Evolutionary conservation across 1,139 yeast species (phyloP).

Genomic region (Blastobotrys aristatus): DNA sequence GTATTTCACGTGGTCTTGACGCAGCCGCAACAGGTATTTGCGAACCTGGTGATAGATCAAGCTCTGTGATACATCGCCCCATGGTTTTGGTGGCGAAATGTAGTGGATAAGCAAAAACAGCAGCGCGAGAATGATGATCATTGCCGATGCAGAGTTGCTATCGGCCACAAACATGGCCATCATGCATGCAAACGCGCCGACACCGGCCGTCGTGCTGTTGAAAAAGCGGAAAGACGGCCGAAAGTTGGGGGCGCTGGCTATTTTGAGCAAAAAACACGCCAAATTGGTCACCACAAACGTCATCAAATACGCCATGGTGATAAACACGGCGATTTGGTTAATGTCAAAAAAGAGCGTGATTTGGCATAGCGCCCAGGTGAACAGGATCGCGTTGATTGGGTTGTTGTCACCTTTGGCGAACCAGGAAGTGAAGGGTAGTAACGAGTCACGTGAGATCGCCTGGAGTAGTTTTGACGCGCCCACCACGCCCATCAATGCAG

Average conservation of each 20-base stretch:
- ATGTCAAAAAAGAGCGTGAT: conserved; percentile 80
- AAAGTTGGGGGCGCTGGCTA: conserved; percentile 94
- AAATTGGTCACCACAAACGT: conserved; percentile 89
- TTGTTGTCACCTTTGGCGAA: conserved; percentile 47
- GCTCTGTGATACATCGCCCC: conserved; percentile 97
- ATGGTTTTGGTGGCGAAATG: conserved; percentile 86
- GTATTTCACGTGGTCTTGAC: conserved; percentile 89
- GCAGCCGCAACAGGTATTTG: conserved; percentile 72
- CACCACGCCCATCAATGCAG: conserved; percentile 89
- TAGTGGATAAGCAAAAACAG: conserved; percentile 79
- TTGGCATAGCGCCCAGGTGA: conserved; percentile 82
- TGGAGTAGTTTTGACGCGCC: conserved; percentile 89
- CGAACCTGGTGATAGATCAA: conserved; percentile 93
- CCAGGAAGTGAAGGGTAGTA: conserved; percentile 66
- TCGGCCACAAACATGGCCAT: conserved; percentile 93
- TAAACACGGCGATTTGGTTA: conserved; percentile 88
- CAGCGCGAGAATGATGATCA: conserved; percentile 58
- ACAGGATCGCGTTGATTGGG: conserved; percentile 57
- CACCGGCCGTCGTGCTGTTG: conserved; percentile 71
- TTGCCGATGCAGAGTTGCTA: conserved; percentile 76
- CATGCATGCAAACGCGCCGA: conserved; percentile 65
- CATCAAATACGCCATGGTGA: conserved; percentile 95
- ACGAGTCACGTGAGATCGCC: conserved; percentile 83
- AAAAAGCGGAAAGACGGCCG: conserved; percentile 91
- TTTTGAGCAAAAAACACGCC: conserved; percentile 81